Base-by-base conservation (phyloP, 345 rosid genomes). In the Draba incana region DNA sequence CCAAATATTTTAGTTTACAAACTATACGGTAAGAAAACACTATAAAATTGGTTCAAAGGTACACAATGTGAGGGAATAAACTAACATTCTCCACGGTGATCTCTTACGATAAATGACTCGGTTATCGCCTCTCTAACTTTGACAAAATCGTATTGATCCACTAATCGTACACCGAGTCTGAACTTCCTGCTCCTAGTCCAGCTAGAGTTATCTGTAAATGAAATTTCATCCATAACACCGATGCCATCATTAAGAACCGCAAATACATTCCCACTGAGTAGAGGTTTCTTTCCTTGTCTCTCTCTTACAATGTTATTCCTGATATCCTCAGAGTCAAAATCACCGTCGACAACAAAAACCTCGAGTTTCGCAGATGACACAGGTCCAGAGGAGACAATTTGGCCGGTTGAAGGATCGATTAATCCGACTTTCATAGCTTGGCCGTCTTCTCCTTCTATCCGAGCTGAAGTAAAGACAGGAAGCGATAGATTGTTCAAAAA, bases 111-210 rank as follows among this genome's bases (percentile, higher is more conserved):
- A 71, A 91, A 91, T n/a, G 99, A 84, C 44, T 87, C 96, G 2
- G 97, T 88, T 79, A 83, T 81, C 39, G 97, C 95, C 77, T 89
- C 99, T 75, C 61, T 81, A 24, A 89, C 65, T 68, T 84, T 77
- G 52, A 75, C 79, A 73, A 82, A 87, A 24, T 85, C 90, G 46
- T 77, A 86, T 23, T 69, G 78, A 71, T 91, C 97, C 51, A 89
- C 82, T 56, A 81, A 83, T 76, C 92, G 81, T 44, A 87, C 96
- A 59, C 95, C 99, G 63, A 94, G 83, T 69, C 93, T 87, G 84
- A 94, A 94, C 68, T 84, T 87, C 55, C 99, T 91, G 84, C 99
- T 94, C 73, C 99, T 89, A 38, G 99, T 94, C 97, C 99, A 94
- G 84, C 99, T 91, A 70, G 99, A 94, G 80, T 94, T 94, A 82